A percentile compares a stretch with the other conserved stretches of the same genome.
phyloP scores from a whole-genome alignment of 768 basidiomycete genomes.

The Collybia nuda region DNA sequence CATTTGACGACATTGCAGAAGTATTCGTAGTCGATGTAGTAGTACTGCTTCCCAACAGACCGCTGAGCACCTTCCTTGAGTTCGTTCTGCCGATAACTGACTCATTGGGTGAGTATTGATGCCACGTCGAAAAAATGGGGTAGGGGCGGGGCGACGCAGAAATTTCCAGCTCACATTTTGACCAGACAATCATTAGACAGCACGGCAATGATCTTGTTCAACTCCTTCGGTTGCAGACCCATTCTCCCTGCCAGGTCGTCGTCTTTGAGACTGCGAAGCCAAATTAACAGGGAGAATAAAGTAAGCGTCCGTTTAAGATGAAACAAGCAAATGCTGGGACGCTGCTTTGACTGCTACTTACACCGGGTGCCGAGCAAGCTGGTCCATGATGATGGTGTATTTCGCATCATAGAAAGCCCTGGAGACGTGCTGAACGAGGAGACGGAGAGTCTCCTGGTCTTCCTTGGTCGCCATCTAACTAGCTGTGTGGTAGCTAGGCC shows the following conservation, averaged over 20 bases:
- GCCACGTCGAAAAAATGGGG: not conserved
- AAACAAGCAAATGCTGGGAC: slow-evolving; percentile 15
- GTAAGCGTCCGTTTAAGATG: slow-evolving; percentile 17
- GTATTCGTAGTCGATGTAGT: slow-evolving; percentile 92
- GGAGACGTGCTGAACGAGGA: slow-evolving; percentile 90
- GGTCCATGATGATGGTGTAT: slow-evolving; percentile 89
- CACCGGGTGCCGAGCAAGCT: slow-evolving; percentile 91
- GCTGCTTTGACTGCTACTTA: slow-evolving; percentile 57
- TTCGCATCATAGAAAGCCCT: slow-evolving; percentile 95
- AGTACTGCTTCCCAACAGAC: slow-evolving; percentile 88
- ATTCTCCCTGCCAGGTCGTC: slow-evolving; percentile 91
- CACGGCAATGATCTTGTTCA: slow-evolving; percentile 85
- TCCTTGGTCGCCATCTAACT: slow-evolving; percentile 39
- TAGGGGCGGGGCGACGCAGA: not conserved
- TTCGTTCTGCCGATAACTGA: slow-evolving; percentile 87
- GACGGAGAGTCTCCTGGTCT: slow-evolving; percentile 78
- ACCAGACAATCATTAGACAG: slow-evolving; percentile 78
- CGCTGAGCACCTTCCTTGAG: slow-evolving; percentile 88
- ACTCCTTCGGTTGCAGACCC: slow-evolving; percentile 86
- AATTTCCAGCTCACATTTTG: slow-evolving; percentile 54
- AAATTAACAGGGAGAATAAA: slow-evolving; percentile 17
- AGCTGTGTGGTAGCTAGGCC: slow-evolving; percentile 10
- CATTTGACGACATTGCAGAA: slow-evolving; percentile 99
- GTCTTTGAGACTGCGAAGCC: slow-evolving; percentile 74
- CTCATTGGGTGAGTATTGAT: not conserved